These are phyloP conservation scores for Graphium sp. DNA, from an alignment of 2,329 filamentous ascomycete genomes.

Conservation along the genomic window DNA sequence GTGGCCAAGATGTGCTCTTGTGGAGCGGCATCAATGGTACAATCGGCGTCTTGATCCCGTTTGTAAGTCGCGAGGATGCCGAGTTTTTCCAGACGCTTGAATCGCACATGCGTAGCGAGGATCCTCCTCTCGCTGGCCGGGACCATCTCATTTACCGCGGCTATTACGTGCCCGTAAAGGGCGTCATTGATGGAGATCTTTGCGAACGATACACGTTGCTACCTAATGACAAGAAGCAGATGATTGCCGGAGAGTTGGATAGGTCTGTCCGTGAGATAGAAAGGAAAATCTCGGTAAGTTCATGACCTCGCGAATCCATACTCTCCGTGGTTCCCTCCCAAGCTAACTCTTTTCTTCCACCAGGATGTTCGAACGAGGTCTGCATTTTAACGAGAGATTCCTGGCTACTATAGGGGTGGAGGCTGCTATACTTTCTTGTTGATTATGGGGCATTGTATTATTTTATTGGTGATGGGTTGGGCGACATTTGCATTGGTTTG, in stretches of 20 bases:
- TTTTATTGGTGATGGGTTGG: too few relatives aligned
- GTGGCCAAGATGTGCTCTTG: conserved; percentile 77
- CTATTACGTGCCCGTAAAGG: conserved; percentile 94
- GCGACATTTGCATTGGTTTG: too few relatives aligned
- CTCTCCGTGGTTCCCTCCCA: too few relatives aligned
- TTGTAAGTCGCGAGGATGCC: conserved; percentile 78
- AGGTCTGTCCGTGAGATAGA: conserved; percentile 86
- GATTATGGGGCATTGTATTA: too few relatives aligned
- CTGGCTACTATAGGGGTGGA: too few relatives aligned
- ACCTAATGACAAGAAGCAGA: conserved; percentile 77
- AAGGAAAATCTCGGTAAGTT: conserved; percentile 65
- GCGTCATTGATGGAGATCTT: conserved; percentile 89
- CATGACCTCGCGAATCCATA: not conserved
- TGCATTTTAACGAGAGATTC: too few relatives aligned
- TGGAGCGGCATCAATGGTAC: conserved; percentile 95
- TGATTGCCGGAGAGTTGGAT: conserved; percentile 87
- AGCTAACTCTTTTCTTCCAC: not conserved
- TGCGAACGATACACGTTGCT: conserved; percentile 83
- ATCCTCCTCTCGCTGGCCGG: conserved; percentile 73
- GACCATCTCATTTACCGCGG: conserved; percentile 92
- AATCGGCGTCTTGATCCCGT: conserved; percentile 82
- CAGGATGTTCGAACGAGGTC: too few relatives aligned
- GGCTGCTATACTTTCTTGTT: too few relatives aligned
- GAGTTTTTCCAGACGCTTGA: conserved; percentile 97
- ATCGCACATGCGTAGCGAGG: conserved; percentile 70